Percentiles rank a stretch among this genome's conserved stretches.
These are phyloP conservation scores for Aquilaria yunnanensis DNA, from an alignment of 345 rosid genomes.

Conservation along the genomic window DNA sequence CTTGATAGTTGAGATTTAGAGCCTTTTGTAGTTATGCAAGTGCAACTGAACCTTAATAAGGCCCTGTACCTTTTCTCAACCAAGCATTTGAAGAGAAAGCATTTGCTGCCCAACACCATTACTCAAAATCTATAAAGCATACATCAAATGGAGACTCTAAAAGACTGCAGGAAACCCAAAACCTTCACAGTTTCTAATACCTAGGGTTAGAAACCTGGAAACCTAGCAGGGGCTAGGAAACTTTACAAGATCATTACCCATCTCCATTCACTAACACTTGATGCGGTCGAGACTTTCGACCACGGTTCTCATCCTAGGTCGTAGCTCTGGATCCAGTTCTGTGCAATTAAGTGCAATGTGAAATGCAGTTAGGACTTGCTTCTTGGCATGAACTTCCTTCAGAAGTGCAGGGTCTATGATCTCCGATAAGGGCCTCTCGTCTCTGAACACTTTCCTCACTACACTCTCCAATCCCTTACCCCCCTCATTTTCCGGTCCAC, in stretches of 20 bases:
- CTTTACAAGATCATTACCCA: constrained; percentile 12
- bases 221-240: not conserved
- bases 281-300: constrained; percentile 75
- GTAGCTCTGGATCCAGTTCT: constrained; percentile 77
- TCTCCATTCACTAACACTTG: constrained; percentile 31
- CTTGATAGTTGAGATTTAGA: too few relatives aligned
- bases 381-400: constrained; percentile 55
- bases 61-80: too few relatives aligned
- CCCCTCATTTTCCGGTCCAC: constrained; percentile 45
- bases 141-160: too few relatives aligned
- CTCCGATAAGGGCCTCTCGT: constrained; percentile 63
- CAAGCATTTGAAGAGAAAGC: too few relatives aligned
- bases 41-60: too few relatives aligned
- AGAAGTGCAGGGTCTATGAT: constrained; percentile 63
- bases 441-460: constrained; percentile 62
- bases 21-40: too few relatives aligned
- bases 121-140: too few relatives aligned
- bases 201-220: too few relatives aligned
- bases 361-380: constrained; percentile 59
- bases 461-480: constrained; percentile 59
- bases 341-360: constrained; percentile 90
- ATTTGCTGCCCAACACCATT: too few relatives aligned
- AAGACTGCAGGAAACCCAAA: too few relatives aligned
- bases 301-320: constrained; percentile 84
- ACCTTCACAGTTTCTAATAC: too few relatives aligned